phyloP scores from a whole-genome alignment of 768 basidiomycete genomes.

The Collybia sordida region DNA sequence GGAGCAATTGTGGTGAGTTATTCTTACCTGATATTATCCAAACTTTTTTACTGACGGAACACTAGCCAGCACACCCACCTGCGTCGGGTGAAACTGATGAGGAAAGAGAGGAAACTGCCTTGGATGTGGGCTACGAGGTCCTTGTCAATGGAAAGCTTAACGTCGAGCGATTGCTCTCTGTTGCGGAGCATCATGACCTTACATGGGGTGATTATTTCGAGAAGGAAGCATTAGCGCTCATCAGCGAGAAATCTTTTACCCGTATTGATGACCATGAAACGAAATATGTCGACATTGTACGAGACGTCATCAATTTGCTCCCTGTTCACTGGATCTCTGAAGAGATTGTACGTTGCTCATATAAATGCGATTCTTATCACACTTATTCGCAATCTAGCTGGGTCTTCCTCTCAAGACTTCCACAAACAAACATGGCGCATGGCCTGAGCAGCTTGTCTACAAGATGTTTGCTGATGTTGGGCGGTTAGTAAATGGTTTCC shows the following conservation, averaged over 20 bases:
- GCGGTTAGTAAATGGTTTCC: constrained; percentile 32
- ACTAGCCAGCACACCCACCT: no score
- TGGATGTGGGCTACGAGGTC: constrained; percentile 1
- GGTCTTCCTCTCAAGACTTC: constrained; percentile 43
- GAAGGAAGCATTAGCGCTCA: constrained; percentile 29
- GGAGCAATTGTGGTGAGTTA: background rate
- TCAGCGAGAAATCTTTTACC: constrained; percentile 33
- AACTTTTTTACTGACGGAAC: no score
- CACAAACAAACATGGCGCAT: constrained; percentile 25
- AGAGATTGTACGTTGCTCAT: constrained; percentile 45
- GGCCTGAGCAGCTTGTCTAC: constrained; percentile 39
- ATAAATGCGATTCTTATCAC: background rate
- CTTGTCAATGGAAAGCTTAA: constrained; percentile 1
- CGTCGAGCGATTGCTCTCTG: constrained; percentile 13
- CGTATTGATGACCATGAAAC: constrained; percentile 20
- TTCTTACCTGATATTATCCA: no score
- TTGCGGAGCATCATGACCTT: background rate
- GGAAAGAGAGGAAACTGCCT: background rate
- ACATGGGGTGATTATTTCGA: constrained; percentile 29
- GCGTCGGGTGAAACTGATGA: background rate
- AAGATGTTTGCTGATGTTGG: constrained; percentile 48
- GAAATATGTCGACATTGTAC: constrained; percentile 56
- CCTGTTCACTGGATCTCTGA: constrained; percentile 63
- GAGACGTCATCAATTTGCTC: constrained; percentile 64
- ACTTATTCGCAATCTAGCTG: constrained; percentile 24